A percentile compares a stretch with the other conserved stretches of the same genome.
Conservation (phyloP, 1,139 yeast species). For the Yarrowia galli region DNA sequence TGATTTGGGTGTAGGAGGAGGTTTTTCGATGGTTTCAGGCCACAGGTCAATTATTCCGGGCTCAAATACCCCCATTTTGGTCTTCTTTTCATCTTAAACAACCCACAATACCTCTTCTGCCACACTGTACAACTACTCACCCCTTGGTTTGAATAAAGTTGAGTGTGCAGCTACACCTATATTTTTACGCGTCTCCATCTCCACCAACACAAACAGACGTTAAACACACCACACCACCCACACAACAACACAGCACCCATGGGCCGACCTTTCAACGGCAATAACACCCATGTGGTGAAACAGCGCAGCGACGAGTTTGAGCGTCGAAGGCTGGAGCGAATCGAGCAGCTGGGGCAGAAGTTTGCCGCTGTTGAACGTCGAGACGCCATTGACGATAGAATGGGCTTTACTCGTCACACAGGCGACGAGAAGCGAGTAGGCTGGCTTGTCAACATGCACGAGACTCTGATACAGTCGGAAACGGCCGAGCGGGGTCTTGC, state of each 20-base stretch:
- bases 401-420: constrained; percentile 5
- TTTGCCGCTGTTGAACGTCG: background rate
- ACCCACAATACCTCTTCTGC: background rate
- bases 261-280: constrained; percentile 31
- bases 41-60: background rate
- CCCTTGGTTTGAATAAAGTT: constrained; percentile 4
- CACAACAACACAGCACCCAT: background rate
- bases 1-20: background rate
- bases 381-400: constrained; percentile 1
- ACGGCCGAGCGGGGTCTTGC: constrained; percentile 70
- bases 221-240: background rate
- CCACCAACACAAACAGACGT: background rate
- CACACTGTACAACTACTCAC: background rate
- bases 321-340: constrained; percentile 13
- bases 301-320: constrained; percentile 29
- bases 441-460: constrained; percentile 81
- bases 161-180: background rate
- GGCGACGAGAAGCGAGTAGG: constrained; percentile 61
- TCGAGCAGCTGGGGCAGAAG: constrained; percentile 16
- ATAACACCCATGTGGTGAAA: constrained; percentile 29
- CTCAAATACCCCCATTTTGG: background rate
- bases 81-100: background rate
- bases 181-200: constrained; percentile 24
- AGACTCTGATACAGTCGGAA: constrained; percentile 63
- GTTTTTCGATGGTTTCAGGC: background rate